A percentile compares a stretch with the other conserved stretches of the same genome.
Conservation (phyloP, 768 basidiomycete genomes). For the Lentinus brumalis region DNA sequence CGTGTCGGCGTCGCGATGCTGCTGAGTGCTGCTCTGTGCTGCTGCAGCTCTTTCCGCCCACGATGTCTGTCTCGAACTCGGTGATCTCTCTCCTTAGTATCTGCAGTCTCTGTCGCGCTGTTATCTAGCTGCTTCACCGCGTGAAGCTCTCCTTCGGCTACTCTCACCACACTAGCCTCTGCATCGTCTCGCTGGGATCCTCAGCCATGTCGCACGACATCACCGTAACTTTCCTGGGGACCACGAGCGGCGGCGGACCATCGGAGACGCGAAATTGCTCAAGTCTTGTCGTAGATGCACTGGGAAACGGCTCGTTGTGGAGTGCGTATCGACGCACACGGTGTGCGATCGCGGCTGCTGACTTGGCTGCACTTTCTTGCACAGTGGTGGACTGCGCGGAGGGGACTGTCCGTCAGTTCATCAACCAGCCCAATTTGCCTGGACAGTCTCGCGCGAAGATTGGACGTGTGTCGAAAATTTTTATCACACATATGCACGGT, state of each 20-base stretch:
- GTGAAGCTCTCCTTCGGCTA: too few species aligned
- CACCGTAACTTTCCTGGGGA: constrained; percentile 71
- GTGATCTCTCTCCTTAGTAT: too few species aligned
- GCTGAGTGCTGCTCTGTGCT: too few species aligned
- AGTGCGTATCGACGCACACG: constrained; percentile 43
- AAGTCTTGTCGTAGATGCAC: constrained; percentile 62
- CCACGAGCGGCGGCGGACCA: constrained; percentile 76
- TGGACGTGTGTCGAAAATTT: constrained; percentile 62
- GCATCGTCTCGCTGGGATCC: too few species aligned
- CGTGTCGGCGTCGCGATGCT: too few species aligned
- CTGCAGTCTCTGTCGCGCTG: too few species aligned
- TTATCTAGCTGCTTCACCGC: too few species aligned
- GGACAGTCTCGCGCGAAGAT: constrained; percentile 38
- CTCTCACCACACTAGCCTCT: too few species aligned
- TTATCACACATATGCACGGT: constrained; percentile 89
- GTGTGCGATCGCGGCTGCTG: too few species aligned
- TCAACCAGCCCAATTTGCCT: constrained; percentile 46
- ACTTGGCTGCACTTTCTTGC: not conserved
- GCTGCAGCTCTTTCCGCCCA: too few species aligned
- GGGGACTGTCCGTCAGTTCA: constrained; percentile 74
- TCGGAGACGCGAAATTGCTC: constrained; percentile 71
- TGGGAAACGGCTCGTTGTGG: constrained; percentile 63
- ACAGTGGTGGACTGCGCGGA: constrained; percentile 86
- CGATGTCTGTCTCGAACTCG: too few species aligned
- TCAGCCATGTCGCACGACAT: constrained; percentile 39